Conservation (phyloP, 2,329 filamentous ascomycete species). For the Penicillium polonicum region DNA sequence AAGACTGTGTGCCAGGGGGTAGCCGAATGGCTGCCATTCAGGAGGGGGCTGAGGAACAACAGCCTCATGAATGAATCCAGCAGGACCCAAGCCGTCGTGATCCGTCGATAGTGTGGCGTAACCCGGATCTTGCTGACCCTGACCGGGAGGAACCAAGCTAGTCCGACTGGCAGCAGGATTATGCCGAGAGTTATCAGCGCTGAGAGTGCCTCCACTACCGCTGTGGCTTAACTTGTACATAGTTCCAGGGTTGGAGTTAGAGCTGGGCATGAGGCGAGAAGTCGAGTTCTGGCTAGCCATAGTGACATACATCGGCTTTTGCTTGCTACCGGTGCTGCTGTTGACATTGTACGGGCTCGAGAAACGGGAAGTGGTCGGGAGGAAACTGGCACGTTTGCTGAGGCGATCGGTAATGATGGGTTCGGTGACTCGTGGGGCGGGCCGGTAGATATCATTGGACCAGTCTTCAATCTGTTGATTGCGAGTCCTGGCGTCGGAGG, state of each 20-base stretch:
- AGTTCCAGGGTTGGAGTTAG: slow-evolving; percentile 49
- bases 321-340: slow-evolving; percentile 49
- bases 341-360: slow-evolving; percentile 77
- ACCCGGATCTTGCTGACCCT: slow-evolving; percentile 43
- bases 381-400: slow-evolving; percentile 81
- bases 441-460: slow-evolving; percentile 95
- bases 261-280: slow-evolving; percentile 63
- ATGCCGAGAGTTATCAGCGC: slow-evolving; percentile 43
- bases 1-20: slow-evolving; percentile 87
- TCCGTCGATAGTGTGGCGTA: slow-evolving; percentile 57
- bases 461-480: slow-evolving; percentile 96
- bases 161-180: slow-evolving; percentile 45
- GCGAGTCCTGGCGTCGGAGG: slow-evolving; percentile 75
- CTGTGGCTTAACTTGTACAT: slow-evolving; percentile 65
- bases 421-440: slow-evolving; percentile 78
- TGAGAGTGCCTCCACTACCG: slow-evolving; percentile 57
- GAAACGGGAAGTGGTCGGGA: slow-evolving; percentile 92
- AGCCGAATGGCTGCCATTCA: slow-evolving; percentile 97
- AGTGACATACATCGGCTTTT: slow-evolving; percentile 69
- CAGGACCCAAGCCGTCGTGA: slow-evolving; percentile 73
- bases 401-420: slow-evolving; percentile 67
- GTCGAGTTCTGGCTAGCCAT: slow-evolving; percentile 89
- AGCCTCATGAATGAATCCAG: slow-evolving; percentile 93
- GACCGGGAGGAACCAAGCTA: slow-evolving; percentile 62
- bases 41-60: slow-evolving; percentile 95